Percentiles rank a stretch among this genome's conserved stretches.
Conservation (phyloP, 208 protist species). For the Leishmania major region DNA sequence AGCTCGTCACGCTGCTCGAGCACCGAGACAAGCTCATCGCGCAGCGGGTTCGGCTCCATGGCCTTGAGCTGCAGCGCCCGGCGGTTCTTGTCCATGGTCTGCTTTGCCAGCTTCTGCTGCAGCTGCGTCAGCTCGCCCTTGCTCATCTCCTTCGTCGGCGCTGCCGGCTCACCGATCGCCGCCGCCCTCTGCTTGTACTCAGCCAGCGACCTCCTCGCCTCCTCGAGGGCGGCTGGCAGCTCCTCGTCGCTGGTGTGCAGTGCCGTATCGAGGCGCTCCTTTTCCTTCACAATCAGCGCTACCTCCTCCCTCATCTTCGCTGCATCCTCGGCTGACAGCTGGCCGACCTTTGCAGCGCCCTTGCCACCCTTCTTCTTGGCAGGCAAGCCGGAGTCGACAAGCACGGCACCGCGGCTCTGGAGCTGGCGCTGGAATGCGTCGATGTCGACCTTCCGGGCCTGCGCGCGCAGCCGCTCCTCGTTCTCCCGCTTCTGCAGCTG, state of each 20-base stretch:
- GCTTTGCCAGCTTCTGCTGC: slow-evolving; percentile 82
- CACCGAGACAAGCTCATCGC: slow-evolving; percentile 58
- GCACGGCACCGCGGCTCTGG: slow-evolving; percentile 53
- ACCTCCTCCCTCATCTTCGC: slow-evolving; percentile 63
- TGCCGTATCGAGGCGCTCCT: slow-evolving; percentile 66
- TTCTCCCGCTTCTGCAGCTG: slow-evolving; percentile 70
- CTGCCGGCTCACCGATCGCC: slow-evolving; percentile 15
- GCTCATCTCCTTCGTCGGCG: slow-evolving; percentile 37
- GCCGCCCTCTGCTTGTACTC: slow-evolving; percentile 37
- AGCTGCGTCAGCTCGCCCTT: slow-evolving; percentile 74
- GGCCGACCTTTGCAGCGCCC: slow-evolving; percentile 42
- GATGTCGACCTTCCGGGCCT: slow-evolving; percentile 68
- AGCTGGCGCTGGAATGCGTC: slow-evolving; percentile 58
- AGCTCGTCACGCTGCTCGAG: slow-evolving; percentile 61
- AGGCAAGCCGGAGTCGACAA: slow-evolving; percentile 58
- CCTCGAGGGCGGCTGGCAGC: slow-evolving; percentile 45
- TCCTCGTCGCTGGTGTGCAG: slow-evolving; percentile 69
- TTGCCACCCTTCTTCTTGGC: slow-evolving; percentile 52
- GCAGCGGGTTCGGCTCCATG: slow-evolving; percentile 52
- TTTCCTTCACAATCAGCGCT: slow-evolving; percentile 56
- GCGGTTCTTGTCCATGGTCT: slow-evolving; percentile 72
- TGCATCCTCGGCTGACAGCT: slow-evolving; percentile 52
- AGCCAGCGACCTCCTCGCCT: slow-evolving; percentile 56
- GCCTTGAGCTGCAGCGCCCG: slow-evolving; percentile 82
- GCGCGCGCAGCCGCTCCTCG: slow-evolving; percentile 47